phyloP scores from a whole-genome alignment of 1,139 yeast species.

The Yamadazyma aaseri region DNA sequence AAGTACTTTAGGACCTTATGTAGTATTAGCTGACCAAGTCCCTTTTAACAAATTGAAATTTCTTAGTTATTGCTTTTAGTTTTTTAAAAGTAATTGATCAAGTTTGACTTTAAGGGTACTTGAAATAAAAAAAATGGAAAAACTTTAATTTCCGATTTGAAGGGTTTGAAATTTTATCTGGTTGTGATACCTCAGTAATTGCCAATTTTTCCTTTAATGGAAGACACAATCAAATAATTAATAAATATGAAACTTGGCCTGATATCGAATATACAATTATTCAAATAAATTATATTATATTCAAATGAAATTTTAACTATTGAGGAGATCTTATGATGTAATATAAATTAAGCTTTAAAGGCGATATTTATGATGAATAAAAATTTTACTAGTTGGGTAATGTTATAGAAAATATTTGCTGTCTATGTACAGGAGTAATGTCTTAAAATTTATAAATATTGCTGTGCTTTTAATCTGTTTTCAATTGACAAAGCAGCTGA shows the following conservation, averaged over 20 bases:
- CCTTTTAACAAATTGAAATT: too few species aligned
- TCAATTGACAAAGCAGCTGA: conserved; percentile 6
- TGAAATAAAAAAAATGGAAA: neutral
- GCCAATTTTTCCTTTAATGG: neutral
- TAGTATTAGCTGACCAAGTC: too few species aligned
- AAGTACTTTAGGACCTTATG: too few species aligned
- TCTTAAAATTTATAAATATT: neutral
- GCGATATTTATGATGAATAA: neutral
- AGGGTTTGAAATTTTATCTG: neutral
- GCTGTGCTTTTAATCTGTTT: conserved; percentile 3
- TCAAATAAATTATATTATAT: neutral
- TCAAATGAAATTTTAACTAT: neutral
- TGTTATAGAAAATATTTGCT: neutral
- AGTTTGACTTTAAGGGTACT: too few species aligned
- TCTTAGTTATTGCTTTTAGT: too few species aligned
- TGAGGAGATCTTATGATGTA: conserved; percentile 2
- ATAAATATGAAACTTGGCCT: neutral
- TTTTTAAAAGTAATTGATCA: too few species aligned
- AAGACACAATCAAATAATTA: too few species aligned
- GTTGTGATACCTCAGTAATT: neutral
- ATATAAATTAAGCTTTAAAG: conserved; percentile 2
- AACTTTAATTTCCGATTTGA: neutral
- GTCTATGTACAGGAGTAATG: conserved; percentile 1
- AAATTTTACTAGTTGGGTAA: neutral
- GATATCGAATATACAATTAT: too few species aligned